Evolutionary conservation across 164 flowering plant genomes (phyloP), one percentile per base, ranked within the genome.

Genomic region (Hamamelis virginiana): DNA sequence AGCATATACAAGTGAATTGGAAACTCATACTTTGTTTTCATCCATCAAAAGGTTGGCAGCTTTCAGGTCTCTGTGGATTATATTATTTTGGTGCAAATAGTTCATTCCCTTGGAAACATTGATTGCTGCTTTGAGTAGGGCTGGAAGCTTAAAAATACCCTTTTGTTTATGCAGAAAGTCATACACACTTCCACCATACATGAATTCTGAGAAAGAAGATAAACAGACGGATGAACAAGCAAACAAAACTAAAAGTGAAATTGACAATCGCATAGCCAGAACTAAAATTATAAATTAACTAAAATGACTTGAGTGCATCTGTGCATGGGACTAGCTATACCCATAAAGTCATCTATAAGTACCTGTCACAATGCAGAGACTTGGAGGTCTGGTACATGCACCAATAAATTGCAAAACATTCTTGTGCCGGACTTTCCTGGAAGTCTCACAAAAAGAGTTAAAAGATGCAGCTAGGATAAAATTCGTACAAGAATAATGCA

Each of bases 321-420:
- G 41, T 33, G 41, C 41, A 33, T 2, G 41, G 41, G 4, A 33
- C 41, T 33, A 33, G 41, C 4, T 33, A 6, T 33, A 6, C 41
- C 41, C 41, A 33, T 2, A 6, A 33, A 33, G 6, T 33, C 6
- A 33, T 33, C 41, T 33, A 2, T 2, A 33, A 33, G 2, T 61
- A 85, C 91, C 91, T 75, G 89, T 87, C 44, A 87, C 89, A 65
- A 87, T 85, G 82, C 88, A 87, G 77, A 87, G 74, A 75, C 64
- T 80, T 25, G 91, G 91, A 69, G 88, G 79, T 64, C 67, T 76
- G 62, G 91, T 87, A 62, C 88, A 87, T 53, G 91, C 91, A n/a
- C 89, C 91, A 48, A 87, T 87, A 72, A 87, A 87, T 73, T 87
- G 91, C 72, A 87, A 89, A 47, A 87, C 91, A 79, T 87, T 85